Percentiles rank a stretch among this genome's conserved stretches.
Evolutionary conservation across 1,284 basidiomycete genomes (phyloP).

Genomic region (Amylostereum areolatum): DNA sequence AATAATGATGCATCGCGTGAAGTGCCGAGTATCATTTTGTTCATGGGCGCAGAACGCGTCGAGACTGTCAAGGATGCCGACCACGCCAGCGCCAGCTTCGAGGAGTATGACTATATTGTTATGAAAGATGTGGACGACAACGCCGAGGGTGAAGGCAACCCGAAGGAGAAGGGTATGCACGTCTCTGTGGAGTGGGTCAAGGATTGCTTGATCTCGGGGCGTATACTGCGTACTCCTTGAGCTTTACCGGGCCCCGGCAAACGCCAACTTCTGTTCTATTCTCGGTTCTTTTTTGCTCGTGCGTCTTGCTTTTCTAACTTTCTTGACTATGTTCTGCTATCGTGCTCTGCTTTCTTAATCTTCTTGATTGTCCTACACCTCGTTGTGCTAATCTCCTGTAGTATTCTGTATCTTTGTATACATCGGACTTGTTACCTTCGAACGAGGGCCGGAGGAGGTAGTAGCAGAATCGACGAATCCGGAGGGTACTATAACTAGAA

Average conservation of each 20-base stretch:
- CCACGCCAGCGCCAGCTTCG: constrained; percentile 24
- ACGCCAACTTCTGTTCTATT: background rate
- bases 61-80: constrained; percentile 43
- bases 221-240: constrained; percentile 29
- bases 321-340: background rate
- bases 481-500: no score
- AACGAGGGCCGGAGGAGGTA: no score
- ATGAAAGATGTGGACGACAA: constrained; percentile 39
- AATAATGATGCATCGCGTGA: constrained; percentile 24
- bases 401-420: no score
- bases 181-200: constrained; percentile 74
- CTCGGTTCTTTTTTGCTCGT: background rate
- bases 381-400: no score
- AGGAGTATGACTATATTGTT: constrained; percentile 60
- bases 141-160: constrained; percentile 20
- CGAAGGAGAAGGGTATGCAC: constrained; percentile 25
- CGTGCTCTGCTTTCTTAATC: background rate
- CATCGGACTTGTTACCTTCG: no score
- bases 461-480: no score
- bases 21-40: constrained; percentile 56
- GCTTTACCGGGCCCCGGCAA: background rate
- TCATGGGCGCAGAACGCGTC: constrained; percentile 68
- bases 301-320: background rate
- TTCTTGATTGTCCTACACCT: background rate
- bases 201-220: constrained; percentile 65